Evolutionary conservation across 2,329 filamentous ascomycete species (phyloP).

Genomic region (Fusarium brevicatenulatum): DNA sequence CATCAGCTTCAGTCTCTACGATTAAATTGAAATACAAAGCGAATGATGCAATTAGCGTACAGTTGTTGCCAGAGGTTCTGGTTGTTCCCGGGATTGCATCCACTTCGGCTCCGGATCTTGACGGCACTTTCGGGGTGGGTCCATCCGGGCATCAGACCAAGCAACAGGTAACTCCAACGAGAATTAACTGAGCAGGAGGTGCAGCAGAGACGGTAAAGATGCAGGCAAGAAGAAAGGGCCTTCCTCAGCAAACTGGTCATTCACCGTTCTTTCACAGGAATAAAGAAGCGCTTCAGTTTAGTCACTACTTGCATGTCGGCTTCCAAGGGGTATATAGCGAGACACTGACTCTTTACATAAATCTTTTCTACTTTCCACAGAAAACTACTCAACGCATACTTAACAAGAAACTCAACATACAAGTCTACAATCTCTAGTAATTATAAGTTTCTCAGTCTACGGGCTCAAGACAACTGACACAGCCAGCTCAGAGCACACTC

Average conservation of each 20-base stretch:
- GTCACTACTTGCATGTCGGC: background rate
- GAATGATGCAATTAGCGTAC: too few relatives aligned
- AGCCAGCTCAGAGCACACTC: background rate
- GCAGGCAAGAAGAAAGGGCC: background rate
- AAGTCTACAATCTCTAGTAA: background rate
- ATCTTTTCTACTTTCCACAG: background rate
- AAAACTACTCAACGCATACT: background rate
- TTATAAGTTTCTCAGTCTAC: background rate
- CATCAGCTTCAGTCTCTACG: background rate
- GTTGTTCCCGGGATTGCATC: background rate
- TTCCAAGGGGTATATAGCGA: background rate
- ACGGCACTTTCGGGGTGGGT: background rate
- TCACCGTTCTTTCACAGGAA: background rate
- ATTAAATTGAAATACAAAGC: background rate
- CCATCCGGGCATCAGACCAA: background rate
- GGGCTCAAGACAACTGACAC: background rate
- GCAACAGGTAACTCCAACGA: background rate
- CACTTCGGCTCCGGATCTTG: background rate
- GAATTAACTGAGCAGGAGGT: background rate
- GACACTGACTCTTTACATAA: background rate
- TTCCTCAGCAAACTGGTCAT: background rate
- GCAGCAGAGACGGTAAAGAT: background rate
- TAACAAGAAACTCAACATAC: fast-evolving
- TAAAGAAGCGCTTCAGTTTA: background rate
- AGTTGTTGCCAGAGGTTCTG: background rate